Conservation (phyloP, 2,329 filamentous ascomycete species). For the Neophaeococcomyces aloes region DNA sequence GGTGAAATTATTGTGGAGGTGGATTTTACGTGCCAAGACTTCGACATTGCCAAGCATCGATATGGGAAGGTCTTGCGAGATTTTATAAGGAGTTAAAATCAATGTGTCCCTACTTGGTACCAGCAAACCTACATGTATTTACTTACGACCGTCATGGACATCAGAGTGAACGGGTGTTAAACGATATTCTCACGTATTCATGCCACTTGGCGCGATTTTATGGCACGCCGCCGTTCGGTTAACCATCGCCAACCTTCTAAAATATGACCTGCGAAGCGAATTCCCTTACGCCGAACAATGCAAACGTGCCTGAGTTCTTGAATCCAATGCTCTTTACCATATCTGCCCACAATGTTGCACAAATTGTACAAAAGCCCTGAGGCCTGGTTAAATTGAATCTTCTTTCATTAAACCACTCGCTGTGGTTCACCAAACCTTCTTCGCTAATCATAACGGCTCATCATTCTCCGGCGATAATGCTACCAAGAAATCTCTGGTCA, state of each 20-base stretch:
- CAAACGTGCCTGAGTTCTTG: background rate
- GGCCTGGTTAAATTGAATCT: too few species aligned
- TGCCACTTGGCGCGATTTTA: background rate
- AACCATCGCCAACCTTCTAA: background rate
- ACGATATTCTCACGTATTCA: too few species aligned
- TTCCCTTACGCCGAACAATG: background rate
- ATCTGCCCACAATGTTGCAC: background rate
- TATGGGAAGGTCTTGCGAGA: too few species aligned
- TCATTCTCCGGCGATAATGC: conserved; percentile 12
- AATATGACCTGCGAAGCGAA: background rate
- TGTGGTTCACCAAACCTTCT: too few species aligned
- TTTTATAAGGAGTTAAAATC: too few species aligned
- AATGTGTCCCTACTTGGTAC: too few species aligned
- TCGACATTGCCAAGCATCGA: too few species aligned
- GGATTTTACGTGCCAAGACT: background rate
- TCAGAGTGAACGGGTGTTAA: too few species aligned
- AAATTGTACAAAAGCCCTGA: conserved; percentile 1
- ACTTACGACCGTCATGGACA: too few species aligned
- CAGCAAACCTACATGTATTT: too few species aligned
- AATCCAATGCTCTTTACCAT: background rate
- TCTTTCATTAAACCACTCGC: too few species aligned
- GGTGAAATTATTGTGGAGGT: background rate
- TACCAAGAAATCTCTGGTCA: conserved; percentile 78
- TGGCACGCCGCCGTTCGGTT: background rate
- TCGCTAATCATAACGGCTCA: conserved; percentile 15